These are phyloP conservation scores for Sugiyamaella xylanicola DNA, from an alignment of 1,139 yeast genomes.

Conservation along the genomic window DNA sequence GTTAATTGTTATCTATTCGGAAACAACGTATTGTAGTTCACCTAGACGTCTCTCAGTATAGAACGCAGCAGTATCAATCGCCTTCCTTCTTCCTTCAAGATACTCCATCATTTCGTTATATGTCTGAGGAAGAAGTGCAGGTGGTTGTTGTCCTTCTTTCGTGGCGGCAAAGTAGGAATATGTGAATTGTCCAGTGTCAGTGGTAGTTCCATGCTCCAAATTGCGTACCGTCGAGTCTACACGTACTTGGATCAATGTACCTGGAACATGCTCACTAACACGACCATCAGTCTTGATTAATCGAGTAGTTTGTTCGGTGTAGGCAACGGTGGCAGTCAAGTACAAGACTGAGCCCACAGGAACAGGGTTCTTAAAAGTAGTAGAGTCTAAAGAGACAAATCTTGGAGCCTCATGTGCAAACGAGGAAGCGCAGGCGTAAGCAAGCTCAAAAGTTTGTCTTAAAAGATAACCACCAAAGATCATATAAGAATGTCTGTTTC, in stretches of 20 bases:
- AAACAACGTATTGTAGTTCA: conserved; percentile 25
- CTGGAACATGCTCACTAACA: conserved; percentile 64
- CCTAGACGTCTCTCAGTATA: conserved; percentile 35
- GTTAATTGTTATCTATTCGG: conserved; percentile 30
- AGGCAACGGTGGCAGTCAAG: conserved; percentile 78
- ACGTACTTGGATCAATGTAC: conserved; percentile 84
- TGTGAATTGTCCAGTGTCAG: conserved; percentile 82
- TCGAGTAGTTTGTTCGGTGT: conserved; percentile 52
- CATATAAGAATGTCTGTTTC: conserved; percentile 92
- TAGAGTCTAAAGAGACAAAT: conserved; percentile 85
- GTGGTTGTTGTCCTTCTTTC: conserved; percentile 27
- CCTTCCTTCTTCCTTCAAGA: conserved; percentile 87
- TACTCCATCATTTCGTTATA: conserved; percentile 92
- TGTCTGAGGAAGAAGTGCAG: conserved; percentile 78
- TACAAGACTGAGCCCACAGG: conserved; percentile 91
- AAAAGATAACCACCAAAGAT: conserved; percentile 91
- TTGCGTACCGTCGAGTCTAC: conserved; percentile 79
- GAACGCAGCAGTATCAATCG: conserved; percentile 73
- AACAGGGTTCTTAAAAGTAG: conserved; percentile 89
- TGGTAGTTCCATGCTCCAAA: conserved; percentile 60
- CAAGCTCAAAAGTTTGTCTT: conserved; percentile 90
- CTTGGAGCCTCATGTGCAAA: conserved; percentile 82
- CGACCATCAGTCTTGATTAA: conserved; percentile 23
- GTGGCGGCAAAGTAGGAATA: conserved; percentile 83
- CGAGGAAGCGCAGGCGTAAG: conserved; percentile 89